Conservation (phyloP, 2,329 filamentous ascomycete genomes). For the Thermothelomyces thermophilus region DNA sequence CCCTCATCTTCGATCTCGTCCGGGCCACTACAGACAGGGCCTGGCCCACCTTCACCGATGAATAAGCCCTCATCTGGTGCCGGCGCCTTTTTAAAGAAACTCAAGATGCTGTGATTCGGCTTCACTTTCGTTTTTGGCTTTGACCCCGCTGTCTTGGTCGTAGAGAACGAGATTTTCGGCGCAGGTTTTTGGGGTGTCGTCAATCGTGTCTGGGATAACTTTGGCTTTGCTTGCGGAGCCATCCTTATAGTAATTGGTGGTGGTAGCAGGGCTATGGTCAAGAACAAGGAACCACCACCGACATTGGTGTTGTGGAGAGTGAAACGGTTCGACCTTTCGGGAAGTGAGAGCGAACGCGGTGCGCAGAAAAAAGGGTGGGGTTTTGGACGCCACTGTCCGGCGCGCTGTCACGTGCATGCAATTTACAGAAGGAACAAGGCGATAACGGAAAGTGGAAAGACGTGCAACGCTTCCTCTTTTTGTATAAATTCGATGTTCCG, state of each 20-base stretch:
- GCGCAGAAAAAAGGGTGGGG: conserved; percentile 7
- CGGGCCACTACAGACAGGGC: background rate
- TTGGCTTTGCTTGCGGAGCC: background rate
- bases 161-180: background rate
- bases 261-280: no score
- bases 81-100: conserved; percentile 63
- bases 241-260: no score
- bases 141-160: background rate
- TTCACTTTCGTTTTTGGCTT: conserved; percentile 18
- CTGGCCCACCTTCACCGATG: conserved; percentile 21
- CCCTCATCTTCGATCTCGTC: background rate
- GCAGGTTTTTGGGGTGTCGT: conserved; percentile 13
- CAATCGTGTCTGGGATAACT: conserved; percentile 6
- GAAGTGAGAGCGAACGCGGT: background rate
- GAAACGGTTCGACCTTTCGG: background rate
- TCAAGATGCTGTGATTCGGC: conserved; percentile 62
- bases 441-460: background rate
- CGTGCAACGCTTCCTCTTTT: background rate
- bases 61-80: conserved; percentile 52
- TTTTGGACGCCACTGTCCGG: background rate
- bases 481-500: background rate
- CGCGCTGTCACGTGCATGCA: conserved; percentile 16
- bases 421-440: background rate
- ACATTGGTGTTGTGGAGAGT: background rate
- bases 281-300: no score